A percentile compares a stretch with the other conserved stretches of the same genome.
Evolutionary conservation across 192 early-diverging fungal species (phyloP).

Genomic region (Neocallimastix lanati): DNA sequence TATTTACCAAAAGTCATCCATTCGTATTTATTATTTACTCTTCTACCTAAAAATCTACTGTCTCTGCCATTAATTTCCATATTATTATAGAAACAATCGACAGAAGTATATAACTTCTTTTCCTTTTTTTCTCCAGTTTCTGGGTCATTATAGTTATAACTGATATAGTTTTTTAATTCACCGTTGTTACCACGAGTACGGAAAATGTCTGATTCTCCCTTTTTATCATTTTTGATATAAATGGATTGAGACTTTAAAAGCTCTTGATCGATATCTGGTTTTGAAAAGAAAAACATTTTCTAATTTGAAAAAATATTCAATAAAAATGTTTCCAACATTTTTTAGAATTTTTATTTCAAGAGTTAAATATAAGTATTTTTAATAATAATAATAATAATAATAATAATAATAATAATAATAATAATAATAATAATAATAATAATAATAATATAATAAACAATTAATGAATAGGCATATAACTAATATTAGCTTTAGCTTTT

Average conservation of each 20-base stretch:
- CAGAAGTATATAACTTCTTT: background rate
- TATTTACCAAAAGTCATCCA: background rate
- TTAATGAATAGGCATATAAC: too few species aligned
- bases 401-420: too few species aligned
- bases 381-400: too few species aligned
- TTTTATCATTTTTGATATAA: background rate
- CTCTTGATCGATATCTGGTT: background rate
- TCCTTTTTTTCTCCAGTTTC: background rate
- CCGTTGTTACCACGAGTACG: background rate
- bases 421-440: too few species aligned
- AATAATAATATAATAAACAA: too few species aligned
- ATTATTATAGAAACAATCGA: background rate
- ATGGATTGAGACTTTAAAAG: background rate
- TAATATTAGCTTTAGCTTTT: too few species aligned
- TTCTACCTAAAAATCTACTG: background rate
- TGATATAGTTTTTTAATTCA: background rate
- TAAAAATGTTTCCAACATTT: too few species aligned
- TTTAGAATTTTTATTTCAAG: too few species aligned
- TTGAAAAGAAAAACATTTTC: background rate
- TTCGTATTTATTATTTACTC: background rate
- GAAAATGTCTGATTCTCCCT: background rate
- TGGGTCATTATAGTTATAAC: background rate
- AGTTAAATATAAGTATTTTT: too few species aligned
- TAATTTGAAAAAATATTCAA: background rate
- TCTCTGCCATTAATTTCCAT: background rate